Conservation (phyloP, 495 filamentous ascomycete species). For the Astrocystis sublimbata region DNA sequence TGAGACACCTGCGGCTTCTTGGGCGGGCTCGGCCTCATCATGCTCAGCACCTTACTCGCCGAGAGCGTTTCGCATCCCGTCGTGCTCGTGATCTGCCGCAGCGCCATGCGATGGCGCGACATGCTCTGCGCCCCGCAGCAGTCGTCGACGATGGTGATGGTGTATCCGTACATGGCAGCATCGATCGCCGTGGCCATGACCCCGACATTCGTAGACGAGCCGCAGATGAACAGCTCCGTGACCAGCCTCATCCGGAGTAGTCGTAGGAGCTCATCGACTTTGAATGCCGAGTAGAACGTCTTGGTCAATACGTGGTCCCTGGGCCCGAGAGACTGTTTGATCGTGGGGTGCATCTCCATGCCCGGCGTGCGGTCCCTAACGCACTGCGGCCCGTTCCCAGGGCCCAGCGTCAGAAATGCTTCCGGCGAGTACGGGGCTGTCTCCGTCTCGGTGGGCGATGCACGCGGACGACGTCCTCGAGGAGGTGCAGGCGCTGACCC, state of each 20-base stretch:
- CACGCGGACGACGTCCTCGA: conserved; percentile 26
- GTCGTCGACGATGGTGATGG: conserved; percentile 82
- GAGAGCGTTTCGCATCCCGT: conserved; percentile 69
- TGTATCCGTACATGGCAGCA: conserved; percentile 82
- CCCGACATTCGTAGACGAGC: conserved; percentile 83
- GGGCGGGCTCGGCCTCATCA: conserved; percentile 27
- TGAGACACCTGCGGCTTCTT: too few relatives aligned
- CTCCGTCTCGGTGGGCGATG: conserved; percentile 16
- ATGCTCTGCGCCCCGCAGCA: conserved; percentile 82
- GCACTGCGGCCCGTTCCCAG: conserved; percentile 53
- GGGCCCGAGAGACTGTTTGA: conserved; percentile 57
- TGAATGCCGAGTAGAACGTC: conserved; percentile 86
- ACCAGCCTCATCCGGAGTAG: conserved; percentile 74
- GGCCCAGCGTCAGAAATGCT: conserved; percentile 43
- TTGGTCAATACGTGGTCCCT: conserved; percentile 75
- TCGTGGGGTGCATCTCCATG: conserved; percentile 62
- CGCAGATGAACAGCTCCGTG: conserved; percentile 90
- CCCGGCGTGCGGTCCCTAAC: conserved; percentile 62
- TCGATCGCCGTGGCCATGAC: conserved; percentile 92
- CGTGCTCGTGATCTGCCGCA: conserved; percentile 73
- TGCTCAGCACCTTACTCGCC: conserved; percentile 59
- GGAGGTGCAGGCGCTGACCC: conserved; percentile 16
- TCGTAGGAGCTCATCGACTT: conserved; percentile 67
- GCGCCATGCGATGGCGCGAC: conserved; percentile 70
- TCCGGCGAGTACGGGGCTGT: conserved; percentile 27